These are phyloP conservation scores for Termitomyces sp. DNA, from an alignment of 768 basidiomycete species.

Conservation along the genomic window DNA sequence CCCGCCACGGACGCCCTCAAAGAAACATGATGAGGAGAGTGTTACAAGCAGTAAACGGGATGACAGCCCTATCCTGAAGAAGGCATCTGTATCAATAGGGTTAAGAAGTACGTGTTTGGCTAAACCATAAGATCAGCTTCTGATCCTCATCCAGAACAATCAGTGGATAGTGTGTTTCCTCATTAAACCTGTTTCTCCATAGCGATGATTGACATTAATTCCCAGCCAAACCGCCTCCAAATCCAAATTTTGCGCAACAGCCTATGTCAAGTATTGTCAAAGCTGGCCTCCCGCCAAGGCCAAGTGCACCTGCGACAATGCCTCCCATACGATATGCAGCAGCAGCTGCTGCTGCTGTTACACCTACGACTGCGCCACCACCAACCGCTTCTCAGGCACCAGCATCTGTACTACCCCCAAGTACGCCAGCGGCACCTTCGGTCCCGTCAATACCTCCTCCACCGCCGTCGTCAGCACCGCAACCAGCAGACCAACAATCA, in stretches of 20 bases:
- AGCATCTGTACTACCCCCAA: conserved; percentile 33
- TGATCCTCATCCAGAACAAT: conserved; percentile 48
- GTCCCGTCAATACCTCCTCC: conserved; percentile 39
- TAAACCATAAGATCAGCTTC: conserved; percentile 1
- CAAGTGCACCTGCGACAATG: conserved; percentile 51
- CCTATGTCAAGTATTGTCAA: conserved; percentile 76
- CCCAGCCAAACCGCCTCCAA: conserved; percentile 62
- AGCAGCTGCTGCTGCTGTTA: conserved; percentile 71
- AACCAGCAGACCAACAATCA: conserved; percentile 35
- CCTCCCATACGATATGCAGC: conserved; percentile 89
- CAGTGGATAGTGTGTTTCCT: conserved; percentile 56
- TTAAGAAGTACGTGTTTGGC: conserved; percentile 59
- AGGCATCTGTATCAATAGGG: conserved; percentile 57
- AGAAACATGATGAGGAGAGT: conserved; percentile 82
- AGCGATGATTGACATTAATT: conserved; percentile 7
- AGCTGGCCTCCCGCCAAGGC: conserved; percentile 54
- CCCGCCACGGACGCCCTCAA: conserved; percentile 60
- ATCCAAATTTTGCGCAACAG: conserved; percentile 77
- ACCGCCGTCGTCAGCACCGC: conserved; percentile 23
- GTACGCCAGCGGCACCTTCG: conserved; percentile 31
- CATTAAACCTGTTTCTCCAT: neutral
- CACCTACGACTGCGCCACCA: conserved; percentile 25
- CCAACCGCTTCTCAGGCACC: conserved; percentile 33
- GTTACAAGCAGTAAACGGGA: conserved; percentile 70
- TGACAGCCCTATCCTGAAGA: conserved; percentile 79